Evolutionary conservation across 176 grass and related monocot species (phyloP).

Genomic region (Hordeum vulgare): DNA sequence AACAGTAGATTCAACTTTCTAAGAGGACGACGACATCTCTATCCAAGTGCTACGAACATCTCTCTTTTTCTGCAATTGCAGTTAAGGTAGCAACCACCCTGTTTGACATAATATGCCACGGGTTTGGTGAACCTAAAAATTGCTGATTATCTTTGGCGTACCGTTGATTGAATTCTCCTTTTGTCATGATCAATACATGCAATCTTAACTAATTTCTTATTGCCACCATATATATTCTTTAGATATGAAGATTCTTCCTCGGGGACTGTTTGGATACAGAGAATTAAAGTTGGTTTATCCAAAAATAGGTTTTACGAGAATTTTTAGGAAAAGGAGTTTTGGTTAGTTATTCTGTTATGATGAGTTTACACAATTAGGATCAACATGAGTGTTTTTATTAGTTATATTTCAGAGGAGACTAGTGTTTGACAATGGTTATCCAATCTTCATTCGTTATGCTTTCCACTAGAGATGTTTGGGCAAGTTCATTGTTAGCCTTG

Average conservation of each 20-base stretch:
- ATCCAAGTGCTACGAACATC: not conserved
- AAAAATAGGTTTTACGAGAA: too few species aligned
- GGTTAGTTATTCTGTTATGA: too few species aligned
- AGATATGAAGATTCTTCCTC: not conserved
- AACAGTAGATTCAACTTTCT: not conserved
- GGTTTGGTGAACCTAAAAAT: slow-evolving; percentile 4
- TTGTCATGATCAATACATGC: not conserved
- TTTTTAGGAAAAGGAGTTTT: too few species aligned
- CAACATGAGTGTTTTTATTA: too few species aligned
- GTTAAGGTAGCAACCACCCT: slow-evolving; percentile 19
- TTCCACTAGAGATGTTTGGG: too few species aligned
- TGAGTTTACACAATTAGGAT: too few species aligned
- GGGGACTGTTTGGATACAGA: too few species aligned
- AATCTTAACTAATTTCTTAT: not conserved
- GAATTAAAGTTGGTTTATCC: too few species aligned
- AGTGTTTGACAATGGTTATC: too few species aligned
- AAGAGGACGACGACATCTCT: not conserved
- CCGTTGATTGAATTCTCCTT: not conserved
- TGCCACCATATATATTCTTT: not conserved
- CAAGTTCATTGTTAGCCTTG: too few species aligned
- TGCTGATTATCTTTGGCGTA: not conserved
- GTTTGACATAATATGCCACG: slow-evolving; percentile 19
- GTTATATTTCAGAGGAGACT: too few species aligned
- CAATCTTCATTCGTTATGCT: too few species aligned
- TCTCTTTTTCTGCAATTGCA: slow-evolving; percentile 26